phyloP scores from a whole-genome alignment of 208 protist species.

The Acanthamoeba castellanii region DNA sequence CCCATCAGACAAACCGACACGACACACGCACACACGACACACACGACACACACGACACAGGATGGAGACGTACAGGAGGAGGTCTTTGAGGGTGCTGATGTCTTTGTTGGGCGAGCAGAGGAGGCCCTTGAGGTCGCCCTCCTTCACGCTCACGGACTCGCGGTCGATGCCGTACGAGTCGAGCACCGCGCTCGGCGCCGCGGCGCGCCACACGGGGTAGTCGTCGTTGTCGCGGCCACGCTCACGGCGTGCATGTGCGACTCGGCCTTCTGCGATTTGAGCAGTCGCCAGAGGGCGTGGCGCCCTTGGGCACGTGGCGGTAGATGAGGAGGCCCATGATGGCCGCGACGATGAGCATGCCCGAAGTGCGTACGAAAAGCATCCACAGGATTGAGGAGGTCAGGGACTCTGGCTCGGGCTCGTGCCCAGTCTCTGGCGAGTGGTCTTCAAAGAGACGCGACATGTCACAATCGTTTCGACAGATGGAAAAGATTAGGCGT shows the following conservation, averaged over 20 bases:
- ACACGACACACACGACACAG: background rate
- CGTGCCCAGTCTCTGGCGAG: too few relatives aligned
- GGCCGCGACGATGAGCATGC: background rate
- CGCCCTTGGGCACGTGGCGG: background rate
- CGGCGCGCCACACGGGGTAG: background rate
- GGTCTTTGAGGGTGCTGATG: constrained; percentile 28
- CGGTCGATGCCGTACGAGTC: constrained; percentile 1
- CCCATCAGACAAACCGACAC: too few relatives aligned
- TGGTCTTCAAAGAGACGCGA: background rate
- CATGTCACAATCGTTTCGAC: background rate
- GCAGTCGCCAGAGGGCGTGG: background rate
- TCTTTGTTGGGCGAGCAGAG: background rate
- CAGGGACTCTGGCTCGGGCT: background rate
- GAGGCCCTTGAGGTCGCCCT: background rate
- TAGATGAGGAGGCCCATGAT: background rate
- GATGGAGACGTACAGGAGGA: background rate
- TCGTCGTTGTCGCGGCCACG: background rate
- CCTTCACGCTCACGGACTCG: background rate
- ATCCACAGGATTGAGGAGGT: background rate
- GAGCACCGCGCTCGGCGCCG: background rate
- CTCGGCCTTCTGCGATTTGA: constrained; percentile 23
- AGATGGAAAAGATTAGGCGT: background rate
- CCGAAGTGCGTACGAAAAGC: background rate
- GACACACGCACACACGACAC: background rate
- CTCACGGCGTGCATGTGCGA: background rate